Conservation (phyloP, 1,139 yeast genomes). For the Nadsonia commutata region DNA sequence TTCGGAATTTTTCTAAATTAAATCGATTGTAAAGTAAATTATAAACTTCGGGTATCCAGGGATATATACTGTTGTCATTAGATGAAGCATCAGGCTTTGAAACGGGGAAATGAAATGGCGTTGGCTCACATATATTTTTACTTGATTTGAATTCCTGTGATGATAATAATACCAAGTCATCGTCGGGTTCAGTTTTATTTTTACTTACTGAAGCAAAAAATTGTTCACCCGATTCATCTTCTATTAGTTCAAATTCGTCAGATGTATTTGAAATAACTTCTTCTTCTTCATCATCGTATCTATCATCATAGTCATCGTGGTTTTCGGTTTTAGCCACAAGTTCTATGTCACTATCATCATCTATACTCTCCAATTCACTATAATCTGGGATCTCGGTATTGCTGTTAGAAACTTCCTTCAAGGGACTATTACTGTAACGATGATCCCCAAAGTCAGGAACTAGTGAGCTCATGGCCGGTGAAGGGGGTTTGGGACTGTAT, state of each 20-base stretch:
- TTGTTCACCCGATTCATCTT: background rate
- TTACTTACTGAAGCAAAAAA: background rate
- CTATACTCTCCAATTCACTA: too few relatives aligned
- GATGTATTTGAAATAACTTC: background rate
- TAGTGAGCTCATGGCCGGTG: too few relatives aligned
- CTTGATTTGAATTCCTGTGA: background rate
- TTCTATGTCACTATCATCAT: too few relatives aligned
- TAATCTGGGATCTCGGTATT: too few relatives aligned
- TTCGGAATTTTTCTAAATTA: constrained; percentile 52
- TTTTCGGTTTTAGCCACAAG: constrained; percentile 2
- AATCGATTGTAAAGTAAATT: constrained; percentile 43
- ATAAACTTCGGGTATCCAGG: constrained; percentile 58
- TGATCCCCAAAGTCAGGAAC: too few relatives aligned
- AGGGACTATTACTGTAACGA: too few relatives aligned
- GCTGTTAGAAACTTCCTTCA: too few relatives aligned
- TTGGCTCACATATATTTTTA: background rate
- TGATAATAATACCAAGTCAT: background rate
- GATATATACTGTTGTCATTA: constrained; percentile 16
- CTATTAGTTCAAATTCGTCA: background rate
- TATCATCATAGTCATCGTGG: background rate
- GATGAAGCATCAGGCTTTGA: background rate
- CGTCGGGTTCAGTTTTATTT: background rate
- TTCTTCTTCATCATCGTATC: background rate
- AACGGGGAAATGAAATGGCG: background rate
- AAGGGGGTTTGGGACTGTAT: too few relatives aligned